Evolutionary conservation across 345 rosid genomes (phyloP), one percentile per base, ranked within the genome.

Genomic region (Pseudoturritis turrita): DNA sequence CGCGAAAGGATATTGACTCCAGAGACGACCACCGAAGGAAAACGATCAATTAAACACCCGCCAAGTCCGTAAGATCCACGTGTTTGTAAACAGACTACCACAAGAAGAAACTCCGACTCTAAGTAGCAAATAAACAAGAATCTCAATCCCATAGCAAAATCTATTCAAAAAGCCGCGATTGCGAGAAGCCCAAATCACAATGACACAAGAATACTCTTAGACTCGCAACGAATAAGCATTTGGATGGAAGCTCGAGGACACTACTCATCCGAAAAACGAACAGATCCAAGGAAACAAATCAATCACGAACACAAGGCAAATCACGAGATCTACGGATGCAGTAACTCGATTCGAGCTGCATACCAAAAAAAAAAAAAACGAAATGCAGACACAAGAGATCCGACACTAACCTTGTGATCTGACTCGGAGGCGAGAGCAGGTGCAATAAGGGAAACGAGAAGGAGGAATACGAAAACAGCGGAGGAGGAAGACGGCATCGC

Each of bases 361-460:
- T 73, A 17, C 1, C n/a, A n/a, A n/a, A 5, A 2, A 2, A 17
- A 15, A 26, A n/a, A 29, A 14, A 33, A 55, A 14, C 35, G 57
- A 39, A 66, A 45, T 14, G 12, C 15, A 47, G 41, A 25, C 19
- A 46, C 14, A 2, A 11, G 62, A 70, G 79, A 76, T 76, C 76
- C 71, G 53, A 68, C 1, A 37, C 51, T 51, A 80, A 94, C 98
- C 96, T 87, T 89, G 88, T 94, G 98, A 86, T 94, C 96, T 44
- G 91, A 84, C 78, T 94, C 98, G 71, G 97, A 84, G 71, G 91
- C 87, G 65, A 84, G 73, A 15, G 81, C 81, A 25, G 71, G 79
- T 18, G 82, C 59, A 59, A 79, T 29, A 29, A 81, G 10, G 51
- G 86, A 69, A 21, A 82, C 60, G 57, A 81, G 33, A 15, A 82